phyloP scores from a whole-genome alignment of 768 basidiomycete genomes.

The Floccularia luteovirens region DNA sequence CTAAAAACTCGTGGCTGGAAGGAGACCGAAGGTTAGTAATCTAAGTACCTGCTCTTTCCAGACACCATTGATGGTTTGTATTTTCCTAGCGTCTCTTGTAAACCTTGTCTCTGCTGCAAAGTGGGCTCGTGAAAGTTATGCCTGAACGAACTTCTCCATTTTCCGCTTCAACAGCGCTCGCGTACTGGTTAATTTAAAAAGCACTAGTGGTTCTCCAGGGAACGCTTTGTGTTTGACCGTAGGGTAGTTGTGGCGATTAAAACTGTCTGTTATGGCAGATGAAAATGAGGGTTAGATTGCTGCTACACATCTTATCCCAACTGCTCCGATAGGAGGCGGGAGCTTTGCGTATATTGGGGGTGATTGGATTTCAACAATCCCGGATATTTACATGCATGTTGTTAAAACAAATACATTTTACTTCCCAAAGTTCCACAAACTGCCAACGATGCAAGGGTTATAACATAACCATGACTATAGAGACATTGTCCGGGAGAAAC shows the following conservation, averaged over 20 bases:
- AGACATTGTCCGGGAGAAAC: too few relatives aligned
- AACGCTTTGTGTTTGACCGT: constrained; percentile 34
- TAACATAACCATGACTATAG: too few relatives aligned
- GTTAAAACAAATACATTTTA: too few relatives aligned
- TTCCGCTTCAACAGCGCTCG: constrained; percentile 92
- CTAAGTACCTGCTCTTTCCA: neutral
- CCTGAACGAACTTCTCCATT: constrained; percentile 41
- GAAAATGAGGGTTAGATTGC: constrained; percentile 20
- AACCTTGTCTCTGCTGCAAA: constrained; percentile 90
- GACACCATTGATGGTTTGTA: neutral
- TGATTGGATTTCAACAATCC: constrained; percentile 83
- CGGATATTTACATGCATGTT: constrained; percentile 5
- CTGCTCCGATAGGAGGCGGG: constrained; percentile 29
- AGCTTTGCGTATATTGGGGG: constrained; percentile 34
- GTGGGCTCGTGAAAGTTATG: constrained; percentile 84
- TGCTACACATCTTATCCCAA: constrained; percentile 27
- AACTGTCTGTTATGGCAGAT: neutral
- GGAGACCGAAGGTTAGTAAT: constrained; percentile 72
- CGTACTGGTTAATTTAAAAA: constrained; percentile 56
- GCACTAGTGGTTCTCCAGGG: constrained; percentile 4
- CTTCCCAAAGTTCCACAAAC: too few relatives aligned
- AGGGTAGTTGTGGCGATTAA: constrained; percentile 42
- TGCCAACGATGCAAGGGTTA: too few relatives aligned
- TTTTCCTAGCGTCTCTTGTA: constrained; percentile 59
- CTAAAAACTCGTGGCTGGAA: constrained; percentile 98